Percentiles rank a stretch among this genome's conserved stretches.
phyloP scores from a whole-genome alignment of 2,329 filamentous ascomycete species.

The Pyrenophora teres region DNA sequence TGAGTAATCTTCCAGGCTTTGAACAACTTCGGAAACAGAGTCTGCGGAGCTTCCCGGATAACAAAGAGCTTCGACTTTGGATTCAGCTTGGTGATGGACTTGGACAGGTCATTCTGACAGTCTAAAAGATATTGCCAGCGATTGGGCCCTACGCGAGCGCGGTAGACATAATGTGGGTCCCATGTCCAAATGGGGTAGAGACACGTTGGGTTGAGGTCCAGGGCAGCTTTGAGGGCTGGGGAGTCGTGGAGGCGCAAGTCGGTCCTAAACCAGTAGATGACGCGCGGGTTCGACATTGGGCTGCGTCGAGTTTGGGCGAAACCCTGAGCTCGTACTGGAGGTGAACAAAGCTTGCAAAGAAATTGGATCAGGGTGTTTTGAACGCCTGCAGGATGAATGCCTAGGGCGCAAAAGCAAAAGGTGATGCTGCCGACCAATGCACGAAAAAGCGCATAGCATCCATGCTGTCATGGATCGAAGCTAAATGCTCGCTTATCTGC shows the following conservation, averaged over 20 bases:
- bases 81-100: constrained; percentile 70
- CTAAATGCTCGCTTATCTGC: constrained; percentile 14
- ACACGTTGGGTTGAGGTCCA: constrained; percentile 69
- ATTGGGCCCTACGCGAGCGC: constrained; percentile 70
- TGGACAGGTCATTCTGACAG: constrained; percentile 72
- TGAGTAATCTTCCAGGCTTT: constrained; percentile 75
- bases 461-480: constrained; percentile 40
- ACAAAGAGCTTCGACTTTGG: constrained; percentile 72
- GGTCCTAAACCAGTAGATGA: constrained; percentile 80
- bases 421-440: constrained; percentile 10
- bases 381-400: background rate
- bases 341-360: background rate
- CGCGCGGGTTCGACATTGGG: constrained; percentile 53
- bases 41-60: constrained; percentile 73
- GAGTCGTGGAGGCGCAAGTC: constrained; percentile 79
- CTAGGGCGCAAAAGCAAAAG: background rate
- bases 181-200: constrained; percentile 80
- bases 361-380: background rate
- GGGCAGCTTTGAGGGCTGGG: constrained; percentile 71
- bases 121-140: constrained; percentile 75
- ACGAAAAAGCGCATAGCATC: constrained; percentile 21
- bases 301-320: background rate
- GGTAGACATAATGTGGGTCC: constrained; percentile 81
- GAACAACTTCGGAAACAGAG: constrained; percentile 72
- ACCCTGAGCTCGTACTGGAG: background rate